Evolutionary conservation across 2,329 filamentous ascomycete genomes (phyloP).

Genomic region (Ascochyta clinopodiicola): DNA sequence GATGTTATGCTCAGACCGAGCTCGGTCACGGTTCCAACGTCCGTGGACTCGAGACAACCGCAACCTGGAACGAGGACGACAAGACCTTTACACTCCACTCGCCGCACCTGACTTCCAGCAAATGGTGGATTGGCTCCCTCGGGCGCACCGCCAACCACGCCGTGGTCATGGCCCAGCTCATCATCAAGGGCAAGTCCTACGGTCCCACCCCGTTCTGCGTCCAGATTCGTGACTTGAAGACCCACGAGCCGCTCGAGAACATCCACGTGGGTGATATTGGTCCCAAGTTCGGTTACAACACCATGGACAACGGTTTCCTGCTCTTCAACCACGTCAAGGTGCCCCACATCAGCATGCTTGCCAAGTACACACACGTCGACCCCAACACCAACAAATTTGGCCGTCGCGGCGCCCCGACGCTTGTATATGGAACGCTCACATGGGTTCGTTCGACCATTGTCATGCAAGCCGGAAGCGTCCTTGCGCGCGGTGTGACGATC

Average conservation of each 20-base stretch:
- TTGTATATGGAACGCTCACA: conserved; percentile 78
- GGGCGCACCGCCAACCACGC: conserved; percentile 79
- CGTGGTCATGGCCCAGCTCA: conserved; percentile 79
- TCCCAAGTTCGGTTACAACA: conserved; percentile 80
- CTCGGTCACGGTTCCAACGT: conserved; percentile 79
- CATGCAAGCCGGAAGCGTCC: conserved; percentile 72
- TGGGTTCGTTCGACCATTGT: conserved; percentile 78
- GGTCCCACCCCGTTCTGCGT: conserved; percentile 82
- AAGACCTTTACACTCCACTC: conserved; percentile 79
- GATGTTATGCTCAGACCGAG: conserved; percentile 83
- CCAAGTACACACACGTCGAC: conserved; percentile 72
- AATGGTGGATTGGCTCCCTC: conserved; percentile 86
- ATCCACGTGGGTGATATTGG: conserved; percentile 80
- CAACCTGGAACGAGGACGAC: conserved; percentile 74
- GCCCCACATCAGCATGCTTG: conserved; percentile 76
- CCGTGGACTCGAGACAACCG: conserved; percentile 68
- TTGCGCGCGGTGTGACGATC: conserved; percentile 79
- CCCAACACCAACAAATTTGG: conserved; percentile 72
- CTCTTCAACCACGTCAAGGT: conserved; percentile 79
- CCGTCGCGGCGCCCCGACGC: conserved; percentile 68
- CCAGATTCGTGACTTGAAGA: conserved; percentile 66
- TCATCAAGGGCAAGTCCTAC: conserved; percentile 70
- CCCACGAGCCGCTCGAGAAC: conserved; percentile 57
- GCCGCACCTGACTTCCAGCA: conserved; percentile 75
- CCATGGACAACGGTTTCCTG: conserved; percentile 83